Percentiles rank a stretch among this genome's conserved stretches.
These are phyloP conservation scores for Groenewaldozyma tartarivorans DNA, from an alignment of 805 yeast genomes.

Conservation along the genomic window DNA sequence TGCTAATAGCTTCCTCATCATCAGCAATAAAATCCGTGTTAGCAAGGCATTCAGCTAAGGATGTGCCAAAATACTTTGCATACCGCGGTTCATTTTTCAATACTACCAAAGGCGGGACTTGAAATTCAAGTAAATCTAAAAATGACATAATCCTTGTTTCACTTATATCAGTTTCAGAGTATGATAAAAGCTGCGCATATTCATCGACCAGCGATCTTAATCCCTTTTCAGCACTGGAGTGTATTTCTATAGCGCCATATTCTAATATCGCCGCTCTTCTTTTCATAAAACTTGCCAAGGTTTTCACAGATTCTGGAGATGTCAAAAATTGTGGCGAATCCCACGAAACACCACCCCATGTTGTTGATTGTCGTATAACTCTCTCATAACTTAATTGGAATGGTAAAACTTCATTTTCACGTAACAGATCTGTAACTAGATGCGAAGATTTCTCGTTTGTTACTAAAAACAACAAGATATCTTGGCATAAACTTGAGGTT, in stretches of 20 bases:
- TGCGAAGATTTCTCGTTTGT: slow-evolving; percentile 46
- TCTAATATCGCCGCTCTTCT: slow-evolving; percentile 55
- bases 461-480: slow-evolving; percentile 53
- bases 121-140: slow-evolving; percentile 61
- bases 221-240: slow-evolving; percentile 38
- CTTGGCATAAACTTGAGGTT: slow-evolving; percentile 49
- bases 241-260: slow-evolving; percentile 65
- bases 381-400: slow-evolving; percentile 44
- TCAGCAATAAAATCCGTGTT: slow-evolving; percentile 5
- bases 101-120: neutral
- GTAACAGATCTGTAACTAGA: slow-evolving; percentile 42
- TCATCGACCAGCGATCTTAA: slow-evolving; percentile 42
- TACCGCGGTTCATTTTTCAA: neutral
- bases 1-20: slow-evolving; percentile 9
- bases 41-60: neutral
- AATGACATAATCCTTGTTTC: slow-evolving; percentile 61
- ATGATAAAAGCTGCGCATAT: slow-evolving; percentile 40
- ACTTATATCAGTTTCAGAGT: slow-evolving; percentile 3
- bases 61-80: slow-evolving; percentile 1
- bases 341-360: slow-evolving; percentile 46
- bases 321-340: slow-evolving; percentile 34
- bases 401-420: slow-evolving; percentile 43
- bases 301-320: slow-evolving; percentile 6
- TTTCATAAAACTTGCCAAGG: slow-evolving; percentile 47
- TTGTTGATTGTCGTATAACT: slow-evolving; percentile 42